Evolutionary conservation across 176 grass and related monocot genomes (phyloP).

Genomic region (Pontederia crassipes): DNA sequence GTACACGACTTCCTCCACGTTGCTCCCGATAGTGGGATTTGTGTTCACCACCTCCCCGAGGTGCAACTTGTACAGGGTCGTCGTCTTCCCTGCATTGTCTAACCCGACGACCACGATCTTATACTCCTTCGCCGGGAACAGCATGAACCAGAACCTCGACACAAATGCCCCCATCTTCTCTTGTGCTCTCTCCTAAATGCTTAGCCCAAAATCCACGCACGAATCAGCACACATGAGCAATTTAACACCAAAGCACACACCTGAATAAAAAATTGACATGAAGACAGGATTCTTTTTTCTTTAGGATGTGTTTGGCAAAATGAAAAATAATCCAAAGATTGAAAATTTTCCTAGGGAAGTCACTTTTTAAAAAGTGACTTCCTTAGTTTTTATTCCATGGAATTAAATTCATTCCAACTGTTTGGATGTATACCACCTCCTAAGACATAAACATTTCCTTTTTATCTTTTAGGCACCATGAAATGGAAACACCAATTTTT

Average conservation of each 20-base stretch:
- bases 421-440: too few relatives aligned
- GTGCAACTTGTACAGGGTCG: slow-evolving; percentile 93
- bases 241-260: background rate
- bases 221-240: background rate
- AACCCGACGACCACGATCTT: slow-evolving; percentile 96
- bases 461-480: too few relatives aligned
- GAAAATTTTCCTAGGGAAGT: too few relatives aligned
- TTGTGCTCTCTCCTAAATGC: background rate
- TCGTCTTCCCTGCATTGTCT: slow-evolving; percentile 96
- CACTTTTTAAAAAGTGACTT: too few relatives aligned
- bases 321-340: too few relatives aligned
- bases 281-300: too few relatives aligned
- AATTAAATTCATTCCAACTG: too few relatives aligned
- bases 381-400: too few relatives aligned
- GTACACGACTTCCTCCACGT: slow-evolving; percentile 96
- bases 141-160: slow-evolving; percentile 92
- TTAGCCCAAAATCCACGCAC: slow-evolving; percentile 1
- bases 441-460: too few relatives aligned
- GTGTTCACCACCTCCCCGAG: slow-evolving; percentile 93
- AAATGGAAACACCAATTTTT: too few relatives aligned
- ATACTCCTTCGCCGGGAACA: slow-evolving; percentile 95
- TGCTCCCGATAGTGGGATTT: slow-evolving; percentile 90
- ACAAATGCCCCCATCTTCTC: slow-evolving; percentile 62
- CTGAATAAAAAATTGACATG: background rate
- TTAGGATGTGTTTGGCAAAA: too few relatives aligned